A percentile compares a stretch with the other conserved stretches of the same genome.
Evolutionary conservation across 495 filamentous ascomycete species (phyloP).

Genomic region (Xylaria sp.): DNA sequence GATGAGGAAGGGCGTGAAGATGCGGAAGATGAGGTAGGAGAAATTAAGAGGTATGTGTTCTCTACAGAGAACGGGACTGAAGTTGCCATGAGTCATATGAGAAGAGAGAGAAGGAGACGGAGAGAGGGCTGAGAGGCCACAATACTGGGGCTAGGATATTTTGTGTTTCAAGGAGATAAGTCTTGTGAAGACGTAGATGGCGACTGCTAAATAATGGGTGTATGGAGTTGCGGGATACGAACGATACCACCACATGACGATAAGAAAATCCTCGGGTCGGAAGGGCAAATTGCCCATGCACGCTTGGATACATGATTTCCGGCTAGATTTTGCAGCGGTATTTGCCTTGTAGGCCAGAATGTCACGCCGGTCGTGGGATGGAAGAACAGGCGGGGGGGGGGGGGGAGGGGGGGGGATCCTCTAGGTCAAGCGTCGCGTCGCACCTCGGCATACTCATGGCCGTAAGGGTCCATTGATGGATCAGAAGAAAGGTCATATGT

Average conservation of each 20-base stretch:
- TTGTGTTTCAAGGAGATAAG: neutral
- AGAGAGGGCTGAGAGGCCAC: neutral
- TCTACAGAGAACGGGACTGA: neutral
- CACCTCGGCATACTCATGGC: neutral
- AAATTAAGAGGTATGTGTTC: no score
- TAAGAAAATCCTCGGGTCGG: neutral
- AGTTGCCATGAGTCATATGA: neutral
- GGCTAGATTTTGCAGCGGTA: neutral
- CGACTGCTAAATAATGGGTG: neutral
- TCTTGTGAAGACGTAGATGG: neutral
- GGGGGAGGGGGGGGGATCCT: neutral
- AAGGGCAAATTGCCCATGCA: neutral
- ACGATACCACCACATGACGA: constrained; percentile 6
- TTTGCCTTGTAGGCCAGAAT: neutral
- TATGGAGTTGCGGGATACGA: neutral
- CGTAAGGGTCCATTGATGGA: neutral
- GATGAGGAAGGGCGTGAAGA: neutral
- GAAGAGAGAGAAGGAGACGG: neutral
- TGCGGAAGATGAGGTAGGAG: neutral
- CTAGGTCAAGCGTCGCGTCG: neutral
- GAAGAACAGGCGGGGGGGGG: no score
- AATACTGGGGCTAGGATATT: neutral
- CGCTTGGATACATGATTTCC: neutral
- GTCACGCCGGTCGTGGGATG: neutral
- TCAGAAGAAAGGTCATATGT: neutral